These are phyloP conservation scores for Cydonia oblonga DNA, from an alignment of 331 rosid species.

Conservation along the genomic window DNA sequence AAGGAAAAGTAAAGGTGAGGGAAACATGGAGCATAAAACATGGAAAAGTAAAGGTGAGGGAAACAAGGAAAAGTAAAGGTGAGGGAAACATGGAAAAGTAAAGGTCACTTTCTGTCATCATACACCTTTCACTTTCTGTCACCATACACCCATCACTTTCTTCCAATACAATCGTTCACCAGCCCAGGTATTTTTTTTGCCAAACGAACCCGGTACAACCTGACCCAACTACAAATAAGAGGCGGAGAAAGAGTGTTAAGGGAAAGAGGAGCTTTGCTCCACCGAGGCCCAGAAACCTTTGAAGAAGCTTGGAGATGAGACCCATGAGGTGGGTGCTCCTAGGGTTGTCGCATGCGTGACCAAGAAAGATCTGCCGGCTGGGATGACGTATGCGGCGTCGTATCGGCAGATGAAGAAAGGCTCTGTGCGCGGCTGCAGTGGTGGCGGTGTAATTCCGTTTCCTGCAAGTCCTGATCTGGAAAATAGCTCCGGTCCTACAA, in stretches of 20 bases:
- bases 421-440: too few relatives aligned
- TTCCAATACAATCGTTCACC: not conserved
- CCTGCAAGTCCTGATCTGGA: constrained; percentile 9
- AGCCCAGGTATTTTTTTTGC: not conserved
- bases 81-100: too few relatives aligned
- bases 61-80: too few relatives aligned
- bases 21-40: too few relatives aligned
- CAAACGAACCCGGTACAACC: not conserved
- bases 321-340: not conserved
- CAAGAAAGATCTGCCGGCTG: not conserved
- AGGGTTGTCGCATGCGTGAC: not conserved
- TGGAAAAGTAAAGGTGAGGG: too few relatives aligned
- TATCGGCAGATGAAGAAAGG: too few relatives aligned
- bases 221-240: not conserved
- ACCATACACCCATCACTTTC: too few relatives aligned
- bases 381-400: not conserved
- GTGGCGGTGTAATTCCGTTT: not conserved
- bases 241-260: not conserved
- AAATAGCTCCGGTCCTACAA: not conserved
- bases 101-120: too few relatives aligned
- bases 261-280: not conserved
- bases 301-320: not conserved
- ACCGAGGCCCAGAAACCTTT: not conserved
- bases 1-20: too few relatives aligned
- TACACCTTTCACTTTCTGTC: too few relatives aligned